These are phyloP conservation scores for Liquidambar formosana DNA, from an alignment of 164 flowering plant species.

Conservation along the genomic window DNA sequence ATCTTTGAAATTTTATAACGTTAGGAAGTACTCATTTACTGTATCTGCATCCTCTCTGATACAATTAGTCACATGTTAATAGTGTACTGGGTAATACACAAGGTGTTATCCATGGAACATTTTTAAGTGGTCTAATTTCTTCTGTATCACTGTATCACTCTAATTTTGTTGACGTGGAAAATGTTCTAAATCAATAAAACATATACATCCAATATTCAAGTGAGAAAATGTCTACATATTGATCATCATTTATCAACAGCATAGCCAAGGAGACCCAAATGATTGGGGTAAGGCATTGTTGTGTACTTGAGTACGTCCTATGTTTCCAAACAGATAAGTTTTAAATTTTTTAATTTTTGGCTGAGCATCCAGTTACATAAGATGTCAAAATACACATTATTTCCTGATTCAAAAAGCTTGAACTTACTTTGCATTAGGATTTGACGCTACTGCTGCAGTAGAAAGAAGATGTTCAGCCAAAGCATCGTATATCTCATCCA, in stretches of 20 bases:
- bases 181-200: too few relatives aligned
- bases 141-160: background rate
- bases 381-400: background rate
- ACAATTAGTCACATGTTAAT: background rate
- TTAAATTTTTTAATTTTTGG: too few relatives aligned
- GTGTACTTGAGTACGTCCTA: background rate
- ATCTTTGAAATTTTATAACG: background rate
- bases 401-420: conserved; percentile 1
- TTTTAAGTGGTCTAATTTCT: background rate
- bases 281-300: background rate
- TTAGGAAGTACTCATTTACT: background rate
- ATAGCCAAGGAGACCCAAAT: background rate
- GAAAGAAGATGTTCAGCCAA: conserved; percentile 74
- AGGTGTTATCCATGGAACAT: background rate
- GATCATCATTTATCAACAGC: background rate
- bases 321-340: background rate
- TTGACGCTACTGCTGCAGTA: conserved; percentile 47
- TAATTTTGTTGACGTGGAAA: background rate
- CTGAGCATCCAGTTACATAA: background rate
- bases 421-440: conserved; percentile 67
- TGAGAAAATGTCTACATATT: too few relatives aligned
- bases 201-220: too few relatives aligned
- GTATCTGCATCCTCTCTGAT: background rate
- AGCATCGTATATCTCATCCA: conserved; percentile 75
- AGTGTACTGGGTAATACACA: background rate